Conservation (phyloP, 805 yeast species). For the Candida coquimbonensis region DNA sequence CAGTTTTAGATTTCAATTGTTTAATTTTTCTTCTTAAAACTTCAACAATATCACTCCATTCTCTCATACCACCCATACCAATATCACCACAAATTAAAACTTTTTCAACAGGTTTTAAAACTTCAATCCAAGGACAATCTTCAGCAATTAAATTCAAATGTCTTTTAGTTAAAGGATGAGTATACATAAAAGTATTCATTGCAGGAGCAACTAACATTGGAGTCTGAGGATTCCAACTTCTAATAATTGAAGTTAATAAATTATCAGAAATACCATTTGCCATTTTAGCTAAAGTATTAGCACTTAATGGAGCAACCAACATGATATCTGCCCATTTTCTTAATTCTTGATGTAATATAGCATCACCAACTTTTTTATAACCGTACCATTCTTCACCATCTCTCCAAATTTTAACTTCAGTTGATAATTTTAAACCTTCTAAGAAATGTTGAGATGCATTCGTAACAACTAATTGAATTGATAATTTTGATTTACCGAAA, state of each 20-base stretch:
- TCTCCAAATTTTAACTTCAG: constrained; percentile 78
- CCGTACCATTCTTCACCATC: constrained; percentile 74
- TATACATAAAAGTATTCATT: constrained; percentile 81
- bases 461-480: constrained; percentile 82
- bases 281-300: constrained; percentile 71
- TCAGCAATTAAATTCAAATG: constrained; percentile 57
- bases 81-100: constrained; percentile 78
- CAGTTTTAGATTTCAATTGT: constrained; percentile 8
- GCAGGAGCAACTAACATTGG: constrained; percentile 78
- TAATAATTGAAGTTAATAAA: constrained; percentile 60
- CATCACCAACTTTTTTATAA: constrained; percentile 52
- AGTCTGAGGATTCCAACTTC: constrained; percentile 72
- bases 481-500: constrained; percentile 65
- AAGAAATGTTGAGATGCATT: constrained; percentile 68
- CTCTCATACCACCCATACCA: constrained; percentile 92
- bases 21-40: constrained; percentile 32
- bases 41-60: constrained; percentile 77
- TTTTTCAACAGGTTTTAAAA: constrained; percentile 74
- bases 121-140: constrained; percentile 69
- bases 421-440: constrained; percentile 53
- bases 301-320: constrained; percentile 70
- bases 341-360: constrained; percentile 70
- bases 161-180: constrained; percentile 69
- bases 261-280: constrained; percentile 76
- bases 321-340: constrained; percentile 83